Conservation (phyloP, 2,329 filamentous ascomycete genomes). For the Aspergillus sp. region DNA sequence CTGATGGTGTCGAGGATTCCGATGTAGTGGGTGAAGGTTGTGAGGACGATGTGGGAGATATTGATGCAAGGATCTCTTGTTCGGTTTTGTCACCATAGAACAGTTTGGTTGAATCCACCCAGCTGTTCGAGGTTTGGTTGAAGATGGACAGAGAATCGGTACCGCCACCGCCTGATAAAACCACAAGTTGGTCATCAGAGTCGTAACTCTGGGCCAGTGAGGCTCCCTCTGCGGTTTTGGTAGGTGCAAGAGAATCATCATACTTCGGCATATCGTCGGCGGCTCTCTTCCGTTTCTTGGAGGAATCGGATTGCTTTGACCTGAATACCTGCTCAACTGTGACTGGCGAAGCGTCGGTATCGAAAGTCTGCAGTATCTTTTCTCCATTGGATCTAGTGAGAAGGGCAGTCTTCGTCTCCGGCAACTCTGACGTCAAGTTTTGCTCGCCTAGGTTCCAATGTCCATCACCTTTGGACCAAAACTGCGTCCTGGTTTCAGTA, state of each 20-base stretch:
- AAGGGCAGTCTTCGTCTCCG: conserved; percentile 62
- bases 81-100: conserved; percentile 53
- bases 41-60: conserved; percentile 25
- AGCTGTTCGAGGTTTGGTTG: conserved; percentile 70
- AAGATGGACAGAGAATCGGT: conserved; percentile 74
- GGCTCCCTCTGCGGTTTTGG: conserved; percentile 63
- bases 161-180: conserved; percentile 73
- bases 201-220: conserved; percentile 66
- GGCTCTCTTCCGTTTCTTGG: conserved; percentile 47
- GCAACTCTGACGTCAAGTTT: conserved; percentile 58
- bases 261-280: conserved; percentile 70
- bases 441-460: too few relatives aligned
- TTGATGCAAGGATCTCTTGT: conserved; percentile 33
- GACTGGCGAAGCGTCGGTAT: conserved; percentile 67
- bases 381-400: conserved; percentile 73
- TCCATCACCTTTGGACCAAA: conserved; percentile 51
- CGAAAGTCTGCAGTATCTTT: conserved; percentile 76
- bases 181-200: conserved; percentile 51
- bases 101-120: conserved; percentile 69
- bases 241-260: conserved; percentile 71
- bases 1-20: conserved; percentile 25
- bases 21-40: conserved; percentile 33
- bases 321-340: conserved; percentile 48
- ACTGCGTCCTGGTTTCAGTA: conserved; percentile 67
- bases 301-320: conserved; percentile 19